Evolutionary conservation across 2,329 filamentous ascomycete species (phyloP), one percentile per base, ranked within the genome.

Genomic region (Fusarium graminum): DNA sequence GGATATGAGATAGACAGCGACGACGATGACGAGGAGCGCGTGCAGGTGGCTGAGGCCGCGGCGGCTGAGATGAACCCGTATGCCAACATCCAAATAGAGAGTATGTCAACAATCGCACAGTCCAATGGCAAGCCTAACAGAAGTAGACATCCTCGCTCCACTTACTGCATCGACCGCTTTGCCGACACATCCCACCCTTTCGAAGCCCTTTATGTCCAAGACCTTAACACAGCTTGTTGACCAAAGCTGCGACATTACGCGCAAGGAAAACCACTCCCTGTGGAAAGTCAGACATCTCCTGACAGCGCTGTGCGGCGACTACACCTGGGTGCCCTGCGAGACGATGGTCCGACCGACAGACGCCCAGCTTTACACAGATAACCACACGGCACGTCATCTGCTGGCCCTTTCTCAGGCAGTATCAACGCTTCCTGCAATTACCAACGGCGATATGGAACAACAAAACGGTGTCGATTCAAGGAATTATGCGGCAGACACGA

Each of bases 51-150:
- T 40, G 80, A 86, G 46, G 82, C 86, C 43, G 80, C 85, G 6
- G 88, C 88, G n/a, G 85, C 88, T 34, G 88, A 92, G 66, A 84
- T 90, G 49, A 89, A 95, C 70, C 91, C 92, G 0, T 95, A 94
- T 74, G 85, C 88, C 47, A 88, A 88, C 52, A 85, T 93, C 43
- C 86, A 85, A 43, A 80, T 94, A 53, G 90, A 93, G 78, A 83
- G 91, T 93, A 78, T 53, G 88, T 80, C 46, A 47, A 53, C 52
- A 52, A 41, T 19, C 40, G 28, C 42, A 29, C 22, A 30, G 28
- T 39, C 42, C 25, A 30, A 47, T 47, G 47, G 26, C 65, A 55
- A 52, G 67, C 60, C 79, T 79, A 75, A 75, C 70, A 36, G 45
- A 34, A 49, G 13, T 72, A 93, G 91, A 88, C 55, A 83, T 94